phyloP scores from a whole-genome alignment of 1,284 basidiomycete species.

The Apiotrichum sp. region DNA sequence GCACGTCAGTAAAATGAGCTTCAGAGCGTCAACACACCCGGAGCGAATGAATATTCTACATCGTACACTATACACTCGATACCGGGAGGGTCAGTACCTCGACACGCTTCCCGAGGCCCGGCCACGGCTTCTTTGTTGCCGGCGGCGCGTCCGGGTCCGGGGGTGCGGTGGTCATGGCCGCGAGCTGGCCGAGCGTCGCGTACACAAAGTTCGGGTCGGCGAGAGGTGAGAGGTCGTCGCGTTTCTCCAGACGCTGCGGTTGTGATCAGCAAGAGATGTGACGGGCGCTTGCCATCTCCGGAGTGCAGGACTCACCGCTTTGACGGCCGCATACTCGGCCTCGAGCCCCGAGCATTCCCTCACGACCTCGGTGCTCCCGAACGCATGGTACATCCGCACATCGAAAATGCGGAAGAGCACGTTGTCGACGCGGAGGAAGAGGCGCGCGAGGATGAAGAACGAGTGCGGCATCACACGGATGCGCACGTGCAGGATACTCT shows the following conservation, averaged over 20 bases:
- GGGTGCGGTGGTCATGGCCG: conserved; percentile 42
- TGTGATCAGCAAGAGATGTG: neutral
- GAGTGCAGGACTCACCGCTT: conserved; percentile 54
- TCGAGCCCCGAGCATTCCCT: conserved; percentile 85
- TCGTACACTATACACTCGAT: too few relatives aligned
- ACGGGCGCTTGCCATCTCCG: neutral
- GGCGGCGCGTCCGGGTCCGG: neutral
- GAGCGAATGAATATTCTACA: too few relatives aligned
- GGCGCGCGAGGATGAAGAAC: conserved; percentile 81
- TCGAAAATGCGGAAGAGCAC: conserved; percentile 90
- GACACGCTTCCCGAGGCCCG: conserved; percentile 55
- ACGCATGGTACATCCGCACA: conserved; percentile 83
- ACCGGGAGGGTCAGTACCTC: conserved; percentile 28
- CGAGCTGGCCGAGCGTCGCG: conserved; percentile 63
- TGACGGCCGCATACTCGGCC: conserved; percentile 74
- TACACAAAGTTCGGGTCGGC: conserved; percentile 85
- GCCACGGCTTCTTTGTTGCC: conserved; percentile 61
- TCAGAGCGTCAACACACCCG: too few relatives aligned
- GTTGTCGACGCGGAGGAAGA: conserved; percentile 90
- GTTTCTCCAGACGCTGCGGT: conserved; percentile 56
- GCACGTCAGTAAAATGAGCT: too few relatives aligned
- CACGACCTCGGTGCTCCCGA: conserved; percentile 57
- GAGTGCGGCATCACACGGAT: conserved; percentile 97
- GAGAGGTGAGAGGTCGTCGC: conserved; percentile 79
- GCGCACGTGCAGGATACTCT: conserved; percentile 70